Evolutionary conservation across 805 yeast genomes (phyloP), one percentile per base, ranked within the genome.

Genomic region (Kazachstania martiniae): DNA sequence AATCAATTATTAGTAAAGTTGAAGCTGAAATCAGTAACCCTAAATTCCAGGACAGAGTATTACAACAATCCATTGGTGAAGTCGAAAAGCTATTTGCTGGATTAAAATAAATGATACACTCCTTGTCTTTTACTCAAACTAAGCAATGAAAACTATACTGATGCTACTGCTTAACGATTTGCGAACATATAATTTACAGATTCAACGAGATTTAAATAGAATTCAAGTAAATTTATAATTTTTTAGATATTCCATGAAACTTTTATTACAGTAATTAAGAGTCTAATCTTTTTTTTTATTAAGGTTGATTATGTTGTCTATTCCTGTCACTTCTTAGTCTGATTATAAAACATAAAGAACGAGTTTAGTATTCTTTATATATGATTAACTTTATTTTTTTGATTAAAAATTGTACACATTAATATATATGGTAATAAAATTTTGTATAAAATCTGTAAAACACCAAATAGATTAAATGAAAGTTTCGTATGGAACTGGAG

Each of bases 401-500:
- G 7, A 25, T 36, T 28, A 30, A 33, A 22, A 34, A 36, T 35
- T 39, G 38, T 38, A 38, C 36, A 38, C 33, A 36, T 31, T 35
- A 36, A 39, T 39, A 37, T 37, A 37, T 34, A 29, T 34, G 32
- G 35, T n/a, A n/a, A n/a, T n/a, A n/a, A n/a, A n/a, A n/a, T n/a
- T n/a, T n/a, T n/a, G n/a, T 37, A 31, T 27, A 33, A 19, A 28
- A 18, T 23, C 24, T 27, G 27, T 28, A 27, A 32, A 22, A 34
- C 26, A 36, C 38, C 42, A 42, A 36, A 40, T 42, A 43, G 59
- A 37, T 81, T 86, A 91, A 74, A 91, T 91, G 82, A 79, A 89
- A 65, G 98, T 91, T 77, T 91, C 99, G 82, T 91, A 91, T 65
- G 98, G 81, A 73, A 85, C 87, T 70, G 99, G 97, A 63, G 95